Conservation (phyloP, 2,329 filamentous ascomycete genomes). For the Trichoderma sp. region DNA sequence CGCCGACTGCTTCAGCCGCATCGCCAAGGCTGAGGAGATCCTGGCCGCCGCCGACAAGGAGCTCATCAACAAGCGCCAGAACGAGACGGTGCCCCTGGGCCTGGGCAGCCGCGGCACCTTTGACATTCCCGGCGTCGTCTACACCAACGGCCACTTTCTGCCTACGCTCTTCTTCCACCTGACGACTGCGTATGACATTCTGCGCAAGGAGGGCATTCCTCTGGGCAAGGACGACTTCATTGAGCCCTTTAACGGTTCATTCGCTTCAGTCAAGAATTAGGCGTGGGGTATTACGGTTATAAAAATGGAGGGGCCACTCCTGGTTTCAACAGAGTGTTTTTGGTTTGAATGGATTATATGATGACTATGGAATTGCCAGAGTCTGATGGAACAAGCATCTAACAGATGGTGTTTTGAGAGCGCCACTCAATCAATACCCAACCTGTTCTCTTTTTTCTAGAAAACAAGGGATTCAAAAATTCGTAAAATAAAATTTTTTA, state of each 20-base stretch:
- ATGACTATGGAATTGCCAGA: background rate
- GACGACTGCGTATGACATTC: slow-evolving; percentile 59
- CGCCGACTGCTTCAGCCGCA: slow-evolving; percentile 39
- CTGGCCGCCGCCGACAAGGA: slow-evolving; percentile 40
- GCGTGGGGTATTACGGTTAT: background rate
- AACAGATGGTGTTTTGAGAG: background rate
- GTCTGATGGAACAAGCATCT: background rate
- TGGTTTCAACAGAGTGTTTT: background rate
- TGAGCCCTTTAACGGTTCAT: slow-evolving; percentile 31
- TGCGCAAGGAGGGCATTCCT: slow-evolving; percentile 61
- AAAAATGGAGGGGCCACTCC: background rate
- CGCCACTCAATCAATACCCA: slow-evolving; percentile 5
- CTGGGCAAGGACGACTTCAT: slow-evolving; percentile 64
- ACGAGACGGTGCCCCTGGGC: slow-evolving; percentile 34
- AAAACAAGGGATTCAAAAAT: background rate
- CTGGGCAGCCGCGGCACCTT: slow-evolving; percentile 36
- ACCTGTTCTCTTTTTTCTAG: background rate
- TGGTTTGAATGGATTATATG: background rate
- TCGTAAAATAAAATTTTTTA: background rate
- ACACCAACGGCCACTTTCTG: slow-evolving; percentile 50
- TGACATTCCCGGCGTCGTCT: slow-evolving; percentile 40
- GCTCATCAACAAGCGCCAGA: slow-evolving; percentile 37
- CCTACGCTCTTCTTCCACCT: slow-evolving; percentile 68
- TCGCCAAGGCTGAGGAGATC: slow-evolving; percentile 36
- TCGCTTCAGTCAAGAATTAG: background rate